Evolutionary conservation across 768 basidiomycete species (phyloP), one percentile per base, ranked within the genome.

Genomic region (Tylopilus rubrobrunneus): DNA sequence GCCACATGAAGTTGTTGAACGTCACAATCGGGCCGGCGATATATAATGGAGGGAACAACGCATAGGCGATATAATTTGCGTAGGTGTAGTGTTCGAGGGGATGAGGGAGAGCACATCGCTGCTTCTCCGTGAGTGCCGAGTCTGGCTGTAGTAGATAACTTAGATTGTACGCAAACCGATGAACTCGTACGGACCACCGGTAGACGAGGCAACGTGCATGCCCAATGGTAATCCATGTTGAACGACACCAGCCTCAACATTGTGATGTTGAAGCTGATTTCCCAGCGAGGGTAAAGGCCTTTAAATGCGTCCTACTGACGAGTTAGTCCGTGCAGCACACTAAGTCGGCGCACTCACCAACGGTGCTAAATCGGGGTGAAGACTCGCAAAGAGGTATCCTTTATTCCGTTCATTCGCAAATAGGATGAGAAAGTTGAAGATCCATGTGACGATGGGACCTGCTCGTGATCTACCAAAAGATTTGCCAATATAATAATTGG

Each of bases 1-100:
- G 96, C 85, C 87, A 91, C 62, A 92, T 74, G 67, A 92, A 98
- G 67, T 97, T 92, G 64, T 96, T 96, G 76, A 92, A 98, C 0
- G 95, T 89, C 67, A 98, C 82, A 60, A 98, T 95, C 0, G 97
- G 97, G 0, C 97, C 96, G 2, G 91, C 95, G 48, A 98, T 89
- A 66, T 98, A 99, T 11, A 98, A 74, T 1, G 97, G 95, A 1
- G 95, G 84, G 64, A 98, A 99, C 8, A 98, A 72, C n/a, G 80
- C 77, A 65, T 98, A 98, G 23, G 89, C 78, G 10, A 97, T 49
- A 67, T 92, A 96, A 63, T 88, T 87, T 17, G 72, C 45, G 58
- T 83, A 86, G 2, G 82, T 79, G 66, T 94, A 97, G 48, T 77
- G 69, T 11, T 78, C 75, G 11, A 68, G 65, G 1, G 83, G 64